These are phyloP conservation scores for Neodidymelliopsis sp. DNA, from an alignment of 2,329 filamentous ascomycete species.

Conservation along the genomic window DNA sequence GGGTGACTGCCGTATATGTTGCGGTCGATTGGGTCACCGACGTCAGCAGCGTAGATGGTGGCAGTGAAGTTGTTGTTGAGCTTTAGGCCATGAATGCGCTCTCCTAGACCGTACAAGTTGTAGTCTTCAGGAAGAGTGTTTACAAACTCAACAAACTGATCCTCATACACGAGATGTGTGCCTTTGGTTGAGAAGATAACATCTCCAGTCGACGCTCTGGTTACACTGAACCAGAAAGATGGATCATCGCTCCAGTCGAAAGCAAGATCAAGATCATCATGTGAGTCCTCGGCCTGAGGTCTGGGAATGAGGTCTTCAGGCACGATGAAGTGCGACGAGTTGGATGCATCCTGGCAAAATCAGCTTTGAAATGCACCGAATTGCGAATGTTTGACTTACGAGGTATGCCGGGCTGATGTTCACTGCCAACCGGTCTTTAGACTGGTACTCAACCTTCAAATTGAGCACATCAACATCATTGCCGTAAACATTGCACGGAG, in stretches of 20 bases:
- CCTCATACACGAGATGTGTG: constrained; percentile 72
- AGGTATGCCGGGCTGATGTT: constrained; percentile 73
- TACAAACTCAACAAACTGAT: constrained; percentile 79
- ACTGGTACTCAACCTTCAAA: constrained; percentile 73
- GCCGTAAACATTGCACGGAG: constrained; percentile 76
- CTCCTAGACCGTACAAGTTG: constrained; percentile 78
- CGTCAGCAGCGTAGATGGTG: constrained; percentile 73
- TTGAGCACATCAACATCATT: constrained; percentile 73
- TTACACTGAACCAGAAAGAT: constrained; percentile 64
- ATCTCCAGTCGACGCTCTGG: constrained; percentile 67
- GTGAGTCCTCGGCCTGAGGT: constrained; percentile 55
- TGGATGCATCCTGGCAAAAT: constrained; percentile 56
- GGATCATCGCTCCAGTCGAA: constrained; percentile 64
- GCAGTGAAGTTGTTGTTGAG: constrained; percentile 77
- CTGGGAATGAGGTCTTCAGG: constrained; percentile 68
- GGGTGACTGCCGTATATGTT: constrained; percentile 82
- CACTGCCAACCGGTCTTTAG: constrained; percentile 70
- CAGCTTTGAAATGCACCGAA: constrained; percentile 2
- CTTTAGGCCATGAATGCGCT: constrained; percentile 73
- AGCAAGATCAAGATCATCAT: constrained; percentile 55
- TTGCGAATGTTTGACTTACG: constrained; percentile 29
- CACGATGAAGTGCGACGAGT: constrained; percentile 72
- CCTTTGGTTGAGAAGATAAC: constrained; percentile 72
- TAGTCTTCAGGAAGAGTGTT: constrained; percentile 73
- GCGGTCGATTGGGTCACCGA: constrained; percentile 67